Evolutionary conservation across 176 grass and related monocot species (phyloP).

Genomic region (Aegilops tauschii): DNA sequence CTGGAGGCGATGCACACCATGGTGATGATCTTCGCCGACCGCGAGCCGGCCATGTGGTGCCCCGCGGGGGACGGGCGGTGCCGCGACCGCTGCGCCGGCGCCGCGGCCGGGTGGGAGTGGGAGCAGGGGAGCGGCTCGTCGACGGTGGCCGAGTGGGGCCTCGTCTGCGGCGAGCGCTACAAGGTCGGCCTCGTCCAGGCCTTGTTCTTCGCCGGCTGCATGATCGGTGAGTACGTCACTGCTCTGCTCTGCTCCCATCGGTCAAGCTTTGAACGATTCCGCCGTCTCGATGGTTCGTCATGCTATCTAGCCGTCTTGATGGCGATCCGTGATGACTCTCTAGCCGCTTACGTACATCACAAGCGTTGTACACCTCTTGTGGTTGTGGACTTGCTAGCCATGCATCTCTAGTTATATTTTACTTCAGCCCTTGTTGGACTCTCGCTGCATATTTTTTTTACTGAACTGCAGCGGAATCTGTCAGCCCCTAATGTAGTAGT

Average conservation of each 20-base stretch:
- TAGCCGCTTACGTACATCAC: too few relatives aligned
- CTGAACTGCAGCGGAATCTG: too few relatives aligned
- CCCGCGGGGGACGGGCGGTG: background rate
- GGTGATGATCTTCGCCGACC: slow-evolving; percentile 90
- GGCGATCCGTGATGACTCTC: too few relatives aligned
- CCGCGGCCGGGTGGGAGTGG: slow-evolving; percentile 55
- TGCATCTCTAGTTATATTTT: too few relatives aligned
- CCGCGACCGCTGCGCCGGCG: slow-evolving; percentile 39
- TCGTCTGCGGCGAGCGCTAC: slow-evolving; percentile 72
- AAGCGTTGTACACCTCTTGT: too few relatives aligned
- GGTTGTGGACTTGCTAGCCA: too few relatives aligned
- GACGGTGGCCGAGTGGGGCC: slow-evolving; percentile 68
- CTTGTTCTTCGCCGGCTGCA: slow-evolving; percentile 72
- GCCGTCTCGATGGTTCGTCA: background rate
- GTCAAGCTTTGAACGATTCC: background rate
- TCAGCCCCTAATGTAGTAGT: too few relatives aligned
- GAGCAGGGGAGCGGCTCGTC: slow-evolving; percentile 33
- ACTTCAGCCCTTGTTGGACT: background rate
- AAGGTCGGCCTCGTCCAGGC: slow-evolving; percentile 81
- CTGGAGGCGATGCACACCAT: slow-evolving; percentile 90
- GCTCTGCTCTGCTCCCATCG: background rate
- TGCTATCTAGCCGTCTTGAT: too few relatives aligned
- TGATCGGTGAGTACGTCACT: slow-evolving; percentile 56
- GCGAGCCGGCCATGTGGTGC: slow-evolving; percentile 45
- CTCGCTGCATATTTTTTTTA: background rate